Evolutionary conservation across 2,329 filamentous ascomycete genomes (phyloP).

Genomic region (Penicillium olsonii): DNA sequence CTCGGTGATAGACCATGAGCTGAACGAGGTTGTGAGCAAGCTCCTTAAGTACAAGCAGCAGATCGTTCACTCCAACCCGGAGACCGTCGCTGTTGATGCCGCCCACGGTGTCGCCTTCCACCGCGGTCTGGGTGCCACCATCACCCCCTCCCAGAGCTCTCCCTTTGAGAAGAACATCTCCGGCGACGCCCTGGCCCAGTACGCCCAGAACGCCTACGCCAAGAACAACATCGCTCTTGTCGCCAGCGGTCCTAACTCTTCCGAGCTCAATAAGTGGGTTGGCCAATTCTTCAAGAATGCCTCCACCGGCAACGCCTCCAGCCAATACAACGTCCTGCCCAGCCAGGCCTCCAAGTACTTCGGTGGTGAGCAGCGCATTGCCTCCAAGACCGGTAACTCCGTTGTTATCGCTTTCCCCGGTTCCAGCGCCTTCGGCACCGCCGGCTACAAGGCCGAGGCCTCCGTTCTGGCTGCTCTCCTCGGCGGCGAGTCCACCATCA

Average conservation of each 20-base stretch:
- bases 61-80: conserved; percentile 62
- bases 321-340: conserved; percentile 58
- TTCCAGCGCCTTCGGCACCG: conserved; percentile 69
- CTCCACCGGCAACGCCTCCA: conserved; percentile 53
- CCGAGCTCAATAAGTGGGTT: conserved; percentile 83
- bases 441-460: conserved; percentile 84
- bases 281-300: conserved; percentile 84
- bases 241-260: conserved; percentile 79
- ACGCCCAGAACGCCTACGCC: conserved; percentile 75
- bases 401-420: conserved; percentile 92
- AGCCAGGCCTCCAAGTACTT: conserved; percentile 77
- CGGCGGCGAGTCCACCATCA: conserved; percentile 86
- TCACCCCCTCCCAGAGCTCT: conserved; percentile 70
- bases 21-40: conserved; percentile 81
- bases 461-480: conserved; percentile 85
- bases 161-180: conserved; percentile 75
- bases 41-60: conserved; percentile 77
- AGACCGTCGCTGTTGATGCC: conserved; percentile 77
- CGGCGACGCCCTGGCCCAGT: conserved; percentile 72
- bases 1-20: conserved; percentile 71
- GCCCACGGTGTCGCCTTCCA: conserved; percentile 90
- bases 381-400: conserved; percentile 75
- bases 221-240: conserved; percentile 91
- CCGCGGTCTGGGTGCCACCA: conserved; percentile 78
- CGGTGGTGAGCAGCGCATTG: conserved; percentile 89